These are phyloP conservation scores for Mayamaea pseudoterrestris DNA, from an alignment of 108 stramenopile species.

Conservation along the genomic window DNA sequence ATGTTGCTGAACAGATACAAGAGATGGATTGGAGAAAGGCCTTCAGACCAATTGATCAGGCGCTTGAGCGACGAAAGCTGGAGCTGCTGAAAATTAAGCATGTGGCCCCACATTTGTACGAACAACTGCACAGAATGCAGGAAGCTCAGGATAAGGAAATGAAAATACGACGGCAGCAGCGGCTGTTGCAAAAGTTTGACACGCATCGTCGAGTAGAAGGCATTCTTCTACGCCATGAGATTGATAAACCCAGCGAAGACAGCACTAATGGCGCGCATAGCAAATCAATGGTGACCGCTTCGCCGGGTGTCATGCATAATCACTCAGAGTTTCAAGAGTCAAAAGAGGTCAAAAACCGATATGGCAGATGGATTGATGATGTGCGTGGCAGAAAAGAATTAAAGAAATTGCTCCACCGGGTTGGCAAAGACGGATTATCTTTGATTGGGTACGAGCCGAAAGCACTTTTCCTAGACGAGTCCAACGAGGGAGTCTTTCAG, in stretches of 20 bases:
- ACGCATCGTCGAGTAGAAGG: background rate
- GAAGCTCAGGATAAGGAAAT: background rate
- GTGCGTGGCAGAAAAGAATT: conserved; percentile 10
- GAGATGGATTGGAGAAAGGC: background rate
- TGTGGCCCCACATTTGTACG: background rate
- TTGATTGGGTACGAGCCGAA: conserved; percentile 35
- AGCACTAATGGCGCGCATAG: background rate
- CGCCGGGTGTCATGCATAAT: background rate
- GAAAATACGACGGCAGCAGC: background rate
- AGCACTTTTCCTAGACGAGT: no score
- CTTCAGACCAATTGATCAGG: background rate
- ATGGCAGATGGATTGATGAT: conserved; percentile 32
- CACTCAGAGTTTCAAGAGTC: background rate
- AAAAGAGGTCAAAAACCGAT: conserved; percentile 13
- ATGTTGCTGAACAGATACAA: no score
- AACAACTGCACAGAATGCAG: background rate
- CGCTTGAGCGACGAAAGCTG: no score
- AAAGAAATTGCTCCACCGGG: conserved; percentile 10
- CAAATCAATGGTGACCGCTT: background rate
- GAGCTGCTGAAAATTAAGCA: background rate
- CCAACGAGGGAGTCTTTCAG: no score
- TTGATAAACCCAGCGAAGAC: background rate
- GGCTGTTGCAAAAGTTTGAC: background rate
- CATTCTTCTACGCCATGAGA: no score
- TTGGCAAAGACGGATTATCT: conserved; percentile 14